A percentile compares a stretch with the other conserved stretches of the same genome.
Evolutionary conservation across 768 basidiomycete species (phyloP).

Genomic region (Lyophyllum decastes): DNA sequence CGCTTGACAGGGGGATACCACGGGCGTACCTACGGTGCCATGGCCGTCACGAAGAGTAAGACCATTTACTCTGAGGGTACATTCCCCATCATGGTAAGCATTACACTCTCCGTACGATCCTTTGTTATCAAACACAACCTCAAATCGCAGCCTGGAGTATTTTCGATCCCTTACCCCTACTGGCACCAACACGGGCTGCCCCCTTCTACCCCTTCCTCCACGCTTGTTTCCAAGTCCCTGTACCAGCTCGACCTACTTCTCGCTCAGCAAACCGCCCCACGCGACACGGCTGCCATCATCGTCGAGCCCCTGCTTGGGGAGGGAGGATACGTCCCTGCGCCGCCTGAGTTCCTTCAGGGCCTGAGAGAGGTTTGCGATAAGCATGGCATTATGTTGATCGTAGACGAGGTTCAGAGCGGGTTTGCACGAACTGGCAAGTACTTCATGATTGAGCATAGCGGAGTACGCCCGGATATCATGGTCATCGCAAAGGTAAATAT

Average conservation of each 20-base stretch:
- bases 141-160: slow-evolving; percentile 72
- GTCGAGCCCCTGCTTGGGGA: slow-evolving; percentile 94
- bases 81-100: slow-evolving; percentile 76
- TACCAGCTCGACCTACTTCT: slow-evolving; percentile 81
- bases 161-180: slow-evolving; percentile 83
- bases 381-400: slow-evolving; percentile 80
- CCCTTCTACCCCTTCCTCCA: slow-evolving; percentile 52
- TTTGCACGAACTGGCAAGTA: slow-evolving; percentile 85
- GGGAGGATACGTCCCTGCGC: slow-evolving; percentile 93
- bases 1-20: slow-evolving; percentile 69
- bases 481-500: slow-evolving; percentile 81
- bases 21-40: slow-evolving; percentile 90
- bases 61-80: slow-evolving; percentile 83
- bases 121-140: neutral
- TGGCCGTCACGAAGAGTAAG: slow-evolving; percentile 94
- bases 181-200: slow-evolving; percentile 83
- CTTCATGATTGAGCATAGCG: slow-evolving; percentile 83
- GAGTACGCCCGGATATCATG: slow-evolving; percentile 86
- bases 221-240: slow-evolving; percentile 63
- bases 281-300: slow-evolving; percentile 91
- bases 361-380: slow-evolving; percentile 85
- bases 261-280: slow-evolving; percentile 76
- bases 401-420: slow-evolving; percentile 89
- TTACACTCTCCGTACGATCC: neutral
- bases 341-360: slow-evolving; percentile 75